Evolutionary conservation across 2,329 filamentous ascomycete species (phyloP), one percentile per base, ranked within the genome.

Genomic region (Colletotrichum plurivorum): DNA sequence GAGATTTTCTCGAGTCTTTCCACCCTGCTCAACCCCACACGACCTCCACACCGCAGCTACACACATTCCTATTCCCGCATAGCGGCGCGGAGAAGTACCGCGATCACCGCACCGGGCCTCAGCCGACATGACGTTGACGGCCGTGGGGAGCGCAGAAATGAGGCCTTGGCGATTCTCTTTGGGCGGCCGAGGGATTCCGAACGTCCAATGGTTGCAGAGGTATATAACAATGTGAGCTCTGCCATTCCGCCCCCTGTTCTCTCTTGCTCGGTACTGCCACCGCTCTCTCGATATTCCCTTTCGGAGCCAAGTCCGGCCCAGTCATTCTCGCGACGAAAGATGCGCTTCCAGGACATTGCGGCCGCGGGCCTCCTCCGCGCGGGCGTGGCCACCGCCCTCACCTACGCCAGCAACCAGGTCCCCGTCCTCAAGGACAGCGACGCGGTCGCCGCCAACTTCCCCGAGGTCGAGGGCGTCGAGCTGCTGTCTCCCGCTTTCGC

Each of bases 321-420:
- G 41, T n/a, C 51, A 31, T 48, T 2, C 43, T 58, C 27, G 1
- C 36, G 36, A 36, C 36, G 3, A 54, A 13, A 13, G 7, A 69
- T 69, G 66, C 66, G 49, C 27, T 51, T 55, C 45, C 62, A 60
- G 20, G n/a, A 56, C 12, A 18, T 48, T 5, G 51, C 49, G 36
- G 41, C 58, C 10, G 22, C 66, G 4, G 71, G 67, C 9, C 67
- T 77, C 5, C 48, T 75, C 1, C 73, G 61, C 6, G 72, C 64
- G 12, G 68, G 73, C 43, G 43, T 76, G 45, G 69, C 62, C 2
- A 31, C 65, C 2, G 75, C 73, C 4, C 57, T 72, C 16, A 64
- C 67, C 3, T 78, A 78, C 18, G 74, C 75, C 18, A 62, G 73
- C 20, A 78, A 78, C 56, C 76, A 75, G n/a, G 73, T 58, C 0